Evolutionary conservation across 768 basidiomycete species (phyloP).

Genomic region (Omphalotus guepiniiformis): DNA sequence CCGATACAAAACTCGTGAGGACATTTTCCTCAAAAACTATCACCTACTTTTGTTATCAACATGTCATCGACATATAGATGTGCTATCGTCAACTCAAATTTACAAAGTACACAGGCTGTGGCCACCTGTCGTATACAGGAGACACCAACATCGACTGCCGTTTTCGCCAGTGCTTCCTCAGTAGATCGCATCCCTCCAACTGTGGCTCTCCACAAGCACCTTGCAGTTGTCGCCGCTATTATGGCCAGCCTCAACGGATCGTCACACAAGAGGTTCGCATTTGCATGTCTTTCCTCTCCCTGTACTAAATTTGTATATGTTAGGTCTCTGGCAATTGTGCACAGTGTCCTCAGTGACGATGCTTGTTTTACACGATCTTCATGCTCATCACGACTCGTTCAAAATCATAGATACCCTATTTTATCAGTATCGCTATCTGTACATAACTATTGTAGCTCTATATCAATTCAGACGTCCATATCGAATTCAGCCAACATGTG

Average conservation of each 20-base stretch:
- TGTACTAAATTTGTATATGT: slow-evolving; percentile 13
- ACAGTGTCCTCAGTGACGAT: slow-evolving; percentile 24
- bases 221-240: slow-evolving; percentile 55
- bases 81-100: slow-evolving; percentile 61
- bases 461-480: slow-evolving; percentile 11
- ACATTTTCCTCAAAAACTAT: too few species aligned
- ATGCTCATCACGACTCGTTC: slow-evolving; percentile 9
- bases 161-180: slow-evolving; percentile 39
- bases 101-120: slow-evolving; percentile 45
- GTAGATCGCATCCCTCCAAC: slow-evolving; percentile 41
- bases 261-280: slow-evolving; percentile 38
- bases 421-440: slow-evolving; percentile 7
- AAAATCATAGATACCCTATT: slow-evolving; percentile 1
- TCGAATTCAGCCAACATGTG: slow-evolving; percentile 57
- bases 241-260: slow-evolving; percentile 53
- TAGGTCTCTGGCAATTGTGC: slow-evolving; percentile 36
- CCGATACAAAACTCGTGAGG: slow-evolving; percentile 37
- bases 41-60: not conserved
- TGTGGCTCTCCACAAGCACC: slow-evolving; percentile 34
- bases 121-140: slow-evolving; percentile 45
- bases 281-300: slow-evolving; percentile 3
- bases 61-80: slow-evolving; percentile 34
- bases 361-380: not conserved
- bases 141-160: slow-evolving; percentile 52
- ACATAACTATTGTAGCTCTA: slow-evolving; percentile 7